phyloP scores from a whole-genome alignment of 2,329 filamentous ascomycete species.

The Stagonosporopsis tanaceti region DNA sequence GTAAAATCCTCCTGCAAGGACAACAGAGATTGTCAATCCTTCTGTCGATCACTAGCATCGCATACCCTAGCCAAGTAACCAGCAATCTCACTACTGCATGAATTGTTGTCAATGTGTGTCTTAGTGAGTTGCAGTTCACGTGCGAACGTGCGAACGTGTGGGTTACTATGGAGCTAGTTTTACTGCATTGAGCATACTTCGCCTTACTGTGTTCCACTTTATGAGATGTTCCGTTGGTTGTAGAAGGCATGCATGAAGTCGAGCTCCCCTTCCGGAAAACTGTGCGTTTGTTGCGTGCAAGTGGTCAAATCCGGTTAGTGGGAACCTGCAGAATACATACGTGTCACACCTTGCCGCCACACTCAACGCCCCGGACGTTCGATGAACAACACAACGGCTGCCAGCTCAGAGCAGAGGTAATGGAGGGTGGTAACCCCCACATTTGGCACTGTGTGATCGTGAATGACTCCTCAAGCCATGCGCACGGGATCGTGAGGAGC shows the following conservation, averaged over 20 bases:
- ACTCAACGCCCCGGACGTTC: constrained; percentile 25
- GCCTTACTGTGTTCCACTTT: constrained; percentile 15
- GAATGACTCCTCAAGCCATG: constrained; percentile 14
- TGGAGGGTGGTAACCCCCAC: constrained; percentile 31
- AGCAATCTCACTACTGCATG: constrained; percentile 12
- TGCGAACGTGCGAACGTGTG: constrained; percentile 19
- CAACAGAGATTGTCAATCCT: neutral
- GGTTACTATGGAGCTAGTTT: neutral
- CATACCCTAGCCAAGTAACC: constrained; percentile 3
- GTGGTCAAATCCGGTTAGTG: constrained; percentile 22
- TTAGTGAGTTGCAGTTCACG: constrained; percentile 1
- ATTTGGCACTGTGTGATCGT: constrained; percentile 24
- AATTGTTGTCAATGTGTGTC: constrained; percentile 10
- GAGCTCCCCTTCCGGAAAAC: constrained; percentile 13
- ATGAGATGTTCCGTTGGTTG: constrained; percentile 1
- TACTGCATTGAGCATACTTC: constrained; percentile 4
- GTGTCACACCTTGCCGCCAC: constrained; percentile 35
- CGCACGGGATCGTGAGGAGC: constrained; percentile 22
- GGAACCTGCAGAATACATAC: constrained; percentile 34
- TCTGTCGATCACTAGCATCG: neutral
- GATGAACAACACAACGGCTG: constrained; percentile 40
- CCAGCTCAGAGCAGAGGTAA: constrained; percentile 35
- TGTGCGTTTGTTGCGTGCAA: constrained; percentile 20
- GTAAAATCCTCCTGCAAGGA: neutral
- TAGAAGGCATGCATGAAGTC: constrained; percentile 18